Conservation (phyloP, 106 monocot genomes). For the Chionographis japonica region DNA sequence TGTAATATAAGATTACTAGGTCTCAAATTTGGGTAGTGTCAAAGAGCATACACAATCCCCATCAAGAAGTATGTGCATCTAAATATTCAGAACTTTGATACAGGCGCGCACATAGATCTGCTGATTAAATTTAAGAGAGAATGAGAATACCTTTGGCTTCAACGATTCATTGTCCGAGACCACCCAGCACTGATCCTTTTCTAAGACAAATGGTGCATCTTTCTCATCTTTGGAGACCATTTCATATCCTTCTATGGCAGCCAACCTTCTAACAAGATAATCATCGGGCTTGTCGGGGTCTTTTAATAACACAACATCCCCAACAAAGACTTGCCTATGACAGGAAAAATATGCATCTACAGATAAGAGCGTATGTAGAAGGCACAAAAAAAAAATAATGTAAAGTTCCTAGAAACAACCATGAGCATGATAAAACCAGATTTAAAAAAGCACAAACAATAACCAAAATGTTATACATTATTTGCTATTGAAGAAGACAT, state of each 20-base stretch:
- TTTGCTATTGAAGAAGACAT: too few relatives aligned
- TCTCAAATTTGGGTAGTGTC: too few relatives aligned
- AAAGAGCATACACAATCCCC: too few relatives aligned
- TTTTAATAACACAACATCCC: constrained; percentile 88
- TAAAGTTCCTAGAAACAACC: not conserved
- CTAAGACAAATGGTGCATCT: constrained; percentile 86
- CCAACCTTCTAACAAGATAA: constrained; percentile 73
- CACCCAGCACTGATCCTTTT: constrained; percentile 88
- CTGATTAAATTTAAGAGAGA: not conserved
- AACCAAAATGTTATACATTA: too few relatives aligned
- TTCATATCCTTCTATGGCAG: constrained; percentile 94
- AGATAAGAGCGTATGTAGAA: not conserved
- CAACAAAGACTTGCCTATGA: constrained; percentile 72
- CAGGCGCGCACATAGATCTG: too few relatives aligned
- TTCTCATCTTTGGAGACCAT: constrained; percentile 88
- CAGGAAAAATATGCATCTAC: constrained; percentile 6
- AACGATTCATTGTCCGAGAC: constrained; percentile 66
- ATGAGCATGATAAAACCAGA: too few relatives aligned
- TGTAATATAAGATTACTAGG: too few relatives aligned
- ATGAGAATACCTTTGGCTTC: constrained; percentile 64
- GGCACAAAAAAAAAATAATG: not conserved
- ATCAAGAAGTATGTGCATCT: too few relatives aligned
- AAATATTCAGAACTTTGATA: too few relatives aligned
- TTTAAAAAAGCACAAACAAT: too few relatives aligned
- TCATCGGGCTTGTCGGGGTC: constrained; percentile 82